These are phyloP conservation scores for Coemansia reversa DNA, from an alignment of 192 early-diverging fungal genomes.

Conservation along the genomic window DNA sequence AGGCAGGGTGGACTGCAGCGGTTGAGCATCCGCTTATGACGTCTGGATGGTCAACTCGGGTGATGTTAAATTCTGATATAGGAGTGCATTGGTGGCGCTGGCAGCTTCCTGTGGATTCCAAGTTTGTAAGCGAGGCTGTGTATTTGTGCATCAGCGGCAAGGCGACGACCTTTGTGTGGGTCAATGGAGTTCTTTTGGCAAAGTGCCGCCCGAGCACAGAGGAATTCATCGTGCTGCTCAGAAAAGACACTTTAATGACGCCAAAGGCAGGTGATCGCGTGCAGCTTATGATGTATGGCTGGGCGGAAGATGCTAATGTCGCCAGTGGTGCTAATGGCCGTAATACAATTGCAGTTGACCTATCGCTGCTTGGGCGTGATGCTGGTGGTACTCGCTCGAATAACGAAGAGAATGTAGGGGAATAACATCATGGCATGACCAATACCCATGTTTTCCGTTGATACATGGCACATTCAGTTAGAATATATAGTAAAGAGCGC, in stretches of 20 bases:
- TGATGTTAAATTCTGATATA: slow-evolving; percentile 26
- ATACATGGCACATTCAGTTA: no score
- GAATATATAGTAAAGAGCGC: no score
- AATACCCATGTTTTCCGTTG: no score
- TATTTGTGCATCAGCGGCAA: slow-evolving; percentile 65
- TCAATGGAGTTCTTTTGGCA: slow-evolving; percentile 67
- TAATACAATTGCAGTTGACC: slow-evolving; percentile 22
- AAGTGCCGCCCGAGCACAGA: slow-evolving; percentile 65
- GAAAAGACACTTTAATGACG: background rate
- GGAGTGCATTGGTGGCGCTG: slow-evolving; percentile 54
- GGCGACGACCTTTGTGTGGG: slow-evolving; percentile 65
- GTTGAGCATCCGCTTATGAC: slow-evolving; percentile 32
- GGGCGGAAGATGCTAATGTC: slow-evolving; percentile 36
- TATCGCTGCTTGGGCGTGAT: slow-evolving; percentile 14
- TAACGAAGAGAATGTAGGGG: background rate
- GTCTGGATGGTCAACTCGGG: slow-evolving; percentile 32
- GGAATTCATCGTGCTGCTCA: slow-evolving; percentile 18
- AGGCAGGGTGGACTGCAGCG: slow-evolving; percentile 46
- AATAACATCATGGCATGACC: no score
- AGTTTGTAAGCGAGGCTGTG: slow-evolving; percentile 56
- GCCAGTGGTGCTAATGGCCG: background rate
- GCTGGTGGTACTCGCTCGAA: background rate
- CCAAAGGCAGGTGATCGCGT: slow-evolving; percentile 11
- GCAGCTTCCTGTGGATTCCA: background rate
- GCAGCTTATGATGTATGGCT: slow-evolving; percentile 46